Percentiles rank a stretch among this genome's conserved stretches.
phyloP scores from a whole-genome alignment of 2,329 filamentous ascomycete species.

The Colletotrichum australisinense region DNA sequence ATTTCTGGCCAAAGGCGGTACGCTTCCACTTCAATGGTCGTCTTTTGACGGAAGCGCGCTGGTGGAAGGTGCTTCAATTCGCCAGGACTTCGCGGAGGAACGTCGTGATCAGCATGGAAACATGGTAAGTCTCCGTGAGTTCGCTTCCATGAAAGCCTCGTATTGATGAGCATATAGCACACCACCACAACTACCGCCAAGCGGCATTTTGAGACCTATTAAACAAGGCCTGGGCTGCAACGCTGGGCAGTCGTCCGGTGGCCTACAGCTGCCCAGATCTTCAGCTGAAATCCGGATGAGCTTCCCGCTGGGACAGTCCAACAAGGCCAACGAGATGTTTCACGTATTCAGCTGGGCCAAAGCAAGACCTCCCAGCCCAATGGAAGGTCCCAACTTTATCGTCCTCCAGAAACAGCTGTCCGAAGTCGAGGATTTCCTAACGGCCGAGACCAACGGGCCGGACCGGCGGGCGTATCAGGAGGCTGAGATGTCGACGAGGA shows the following conservation, averaged over 20 bases:
- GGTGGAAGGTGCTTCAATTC: slow-evolving; percentile 45
- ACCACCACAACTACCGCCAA: slow-evolving; percentile 29
- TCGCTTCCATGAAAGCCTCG: no score
- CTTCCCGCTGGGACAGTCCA: slow-evolving; percentile 9
- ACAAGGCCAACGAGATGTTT: slow-evolving; percentile 20
- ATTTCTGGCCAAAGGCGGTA: slow-evolving; percentile 53
- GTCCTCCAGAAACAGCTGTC: slow-evolving; percentile 27
- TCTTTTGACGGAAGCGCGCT: slow-evolving; percentile 42
- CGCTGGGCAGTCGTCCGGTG: neutral
- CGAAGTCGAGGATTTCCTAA: slow-evolving; percentile 27
- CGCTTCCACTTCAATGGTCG: slow-evolving; percentile 50
- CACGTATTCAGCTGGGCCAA: slow-evolving; percentile 35
- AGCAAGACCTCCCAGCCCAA: neutral
- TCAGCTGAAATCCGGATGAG: slow-evolving; percentile 16
- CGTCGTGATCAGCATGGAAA: slow-evolving; percentile 38
- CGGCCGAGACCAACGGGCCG: slow-evolving; percentile 23
- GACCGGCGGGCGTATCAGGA: slow-evolving; percentile 25
- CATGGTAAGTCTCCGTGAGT: slow-evolving; percentile 6
- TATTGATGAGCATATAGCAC: neutral
- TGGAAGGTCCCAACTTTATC: slow-evolving; percentile 29
- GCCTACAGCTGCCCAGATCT: neutral
- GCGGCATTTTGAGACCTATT: slow-evolving; percentile 20
- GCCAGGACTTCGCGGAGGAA: slow-evolving; percentile 37
- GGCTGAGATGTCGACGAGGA: slow-evolving; percentile 37
- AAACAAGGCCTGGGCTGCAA: neutral